Evolutionary conservation across 2,329 filamentous ascomycete genomes (phyloP), one percentile per base, ranked within the genome.

Genomic region (Hypoxylon sp.): DNA sequence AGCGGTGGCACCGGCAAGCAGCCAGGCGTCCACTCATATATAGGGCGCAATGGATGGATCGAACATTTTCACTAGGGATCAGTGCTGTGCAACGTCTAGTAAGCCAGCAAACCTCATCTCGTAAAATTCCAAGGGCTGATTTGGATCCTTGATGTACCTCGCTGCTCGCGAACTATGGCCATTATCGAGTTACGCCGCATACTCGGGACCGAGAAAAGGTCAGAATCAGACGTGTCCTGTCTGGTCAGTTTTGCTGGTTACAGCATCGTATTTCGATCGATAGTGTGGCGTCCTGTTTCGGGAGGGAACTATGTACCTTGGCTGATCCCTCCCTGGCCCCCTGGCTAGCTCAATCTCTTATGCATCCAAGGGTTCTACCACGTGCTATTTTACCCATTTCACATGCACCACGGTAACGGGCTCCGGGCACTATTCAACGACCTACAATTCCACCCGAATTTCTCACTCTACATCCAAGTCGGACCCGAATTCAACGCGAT

Each of bases 131-230:
- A 31, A 49, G 37, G 44, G 17, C 44, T 50, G 33, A 54, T 27
- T 49, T 33, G 31, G 40, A 44, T 50, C 50, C 46, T 57, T 31
- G 49, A 59, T 30, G 44, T 30, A 59, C 20, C 10, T 17, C 31
- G 50, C 22, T 30, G 8, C 13, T 13, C 37, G 8, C 33, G 40
- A 37, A 37, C 30, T 56, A 40, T 57, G 51, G 35, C 13, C 27
- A 58, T 64, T 65, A 60, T 64, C 58, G 58, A 57, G 50, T 48
- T 63, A 55, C 44, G 53, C 64, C 60, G 64, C 51, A 31, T 48
- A 55, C 53, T 68, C 68, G 64, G 68, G 58, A 60, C 68, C 68
- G 68, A 70, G 37, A 50, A 35, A 42, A 35, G 6, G 44, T 70
- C 54, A 54, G 64, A 22, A 65, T 35, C 22, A 53, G 27, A 49